These are phyloP conservation scores for Huiozyma naganishii DNA, from an alignment of 805 yeast genomes.

Conservation along the genomic window DNA sequence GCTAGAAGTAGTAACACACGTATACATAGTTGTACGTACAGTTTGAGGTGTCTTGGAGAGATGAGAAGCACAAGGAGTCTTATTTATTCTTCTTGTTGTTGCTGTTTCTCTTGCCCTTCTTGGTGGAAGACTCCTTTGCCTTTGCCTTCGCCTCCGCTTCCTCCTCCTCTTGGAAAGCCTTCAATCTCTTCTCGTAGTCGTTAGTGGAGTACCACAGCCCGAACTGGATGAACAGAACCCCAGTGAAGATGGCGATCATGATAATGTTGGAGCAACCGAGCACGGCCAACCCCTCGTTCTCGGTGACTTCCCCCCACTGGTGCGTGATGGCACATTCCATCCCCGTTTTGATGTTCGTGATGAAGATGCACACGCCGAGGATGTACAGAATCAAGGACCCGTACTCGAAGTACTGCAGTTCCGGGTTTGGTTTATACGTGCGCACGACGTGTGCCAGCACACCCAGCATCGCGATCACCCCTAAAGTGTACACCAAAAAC, in stretches of 20 bases:
- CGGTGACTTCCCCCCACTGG: constrained; percentile 90
- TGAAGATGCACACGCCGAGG: constrained; percentile 63
- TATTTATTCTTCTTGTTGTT: constrained; percentile 2
- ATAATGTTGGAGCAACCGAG: constrained; percentile 83
- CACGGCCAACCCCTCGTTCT: constrained; percentile 76
- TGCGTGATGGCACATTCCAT: constrained; percentile 55
- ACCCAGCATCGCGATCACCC: constrained; percentile 59
- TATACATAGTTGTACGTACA: too few relatives aligned
- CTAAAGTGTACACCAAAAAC: constrained; percentile 32
- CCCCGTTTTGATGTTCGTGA: constrained; percentile 81
- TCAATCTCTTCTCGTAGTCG: constrained; percentile 36
- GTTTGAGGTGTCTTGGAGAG: background rate
- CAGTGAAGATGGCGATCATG: constrained; percentile 57
- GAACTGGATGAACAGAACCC: constrained; percentile 75
- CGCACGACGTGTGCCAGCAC: constrained; percentile 63
- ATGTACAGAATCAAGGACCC: constrained; percentile 69
- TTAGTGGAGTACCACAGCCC: constrained; percentile 82
- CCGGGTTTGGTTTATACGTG: constrained; percentile 79
- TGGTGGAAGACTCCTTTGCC: constrained; percentile 1
- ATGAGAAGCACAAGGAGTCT: background rate
- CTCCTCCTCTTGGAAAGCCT: constrained; percentile 25
- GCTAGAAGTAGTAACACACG: too few relatives aligned
- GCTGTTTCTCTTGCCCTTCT: constrained; percentile 6
- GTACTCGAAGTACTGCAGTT: constrained; percentile 80
- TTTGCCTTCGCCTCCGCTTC: constrained; percentile 10